A percentile compares a stretch with the other conserved stretches of the same genome.
Conservation (phyloP, 2,329 filamentous ascomycete species). For the Pestalotiopsis sp. region DNA sequence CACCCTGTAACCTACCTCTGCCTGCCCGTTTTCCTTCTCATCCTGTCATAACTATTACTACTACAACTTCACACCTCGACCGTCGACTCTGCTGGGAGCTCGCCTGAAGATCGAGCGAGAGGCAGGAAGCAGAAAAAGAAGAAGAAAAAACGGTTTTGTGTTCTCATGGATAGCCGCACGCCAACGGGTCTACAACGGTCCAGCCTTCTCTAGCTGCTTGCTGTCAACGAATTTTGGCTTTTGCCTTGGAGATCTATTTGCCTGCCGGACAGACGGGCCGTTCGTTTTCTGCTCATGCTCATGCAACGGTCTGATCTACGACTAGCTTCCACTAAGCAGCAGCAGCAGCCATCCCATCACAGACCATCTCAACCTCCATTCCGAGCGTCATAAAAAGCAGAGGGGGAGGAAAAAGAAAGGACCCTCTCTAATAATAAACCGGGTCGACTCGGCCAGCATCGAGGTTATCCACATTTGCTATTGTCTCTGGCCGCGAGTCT, state of each 20-base stretch:
- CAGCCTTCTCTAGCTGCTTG: neutral
- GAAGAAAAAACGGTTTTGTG: too few species aligned
- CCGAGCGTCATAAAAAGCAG: constrained; percentile 21
- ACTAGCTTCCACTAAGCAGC: constrained; percentile 13
- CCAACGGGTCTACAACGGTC: neutral
- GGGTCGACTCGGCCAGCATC: neutral
- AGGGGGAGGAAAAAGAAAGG: neutral
- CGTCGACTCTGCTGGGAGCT: constrained; percentile 10
- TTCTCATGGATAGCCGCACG: neutral
- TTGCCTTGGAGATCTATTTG: neutral
- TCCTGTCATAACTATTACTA: neutral
- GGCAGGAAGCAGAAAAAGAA: constrained; percentile 4
- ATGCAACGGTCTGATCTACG: constrained; percentile 26
- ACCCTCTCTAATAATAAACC: neutral
- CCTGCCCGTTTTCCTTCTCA: neutral
- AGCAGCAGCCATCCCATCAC: constrained; percentile 21
- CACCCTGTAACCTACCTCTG: neutral
- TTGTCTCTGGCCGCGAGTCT: neutral
- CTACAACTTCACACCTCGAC: constrained; percentile 1
- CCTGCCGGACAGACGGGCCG: neutral
- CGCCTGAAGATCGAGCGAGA: constrained; percentile 15
- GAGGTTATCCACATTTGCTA: neutral
- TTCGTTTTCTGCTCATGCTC: constrained; percentile 20
- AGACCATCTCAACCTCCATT: constrained; percentile 24
- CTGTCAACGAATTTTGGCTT: too few species aligned